Evolutionary conservation across 1,284 basidiomycete species (phyloP).

Genomic region (Boletus semigastroideus): DNA sequence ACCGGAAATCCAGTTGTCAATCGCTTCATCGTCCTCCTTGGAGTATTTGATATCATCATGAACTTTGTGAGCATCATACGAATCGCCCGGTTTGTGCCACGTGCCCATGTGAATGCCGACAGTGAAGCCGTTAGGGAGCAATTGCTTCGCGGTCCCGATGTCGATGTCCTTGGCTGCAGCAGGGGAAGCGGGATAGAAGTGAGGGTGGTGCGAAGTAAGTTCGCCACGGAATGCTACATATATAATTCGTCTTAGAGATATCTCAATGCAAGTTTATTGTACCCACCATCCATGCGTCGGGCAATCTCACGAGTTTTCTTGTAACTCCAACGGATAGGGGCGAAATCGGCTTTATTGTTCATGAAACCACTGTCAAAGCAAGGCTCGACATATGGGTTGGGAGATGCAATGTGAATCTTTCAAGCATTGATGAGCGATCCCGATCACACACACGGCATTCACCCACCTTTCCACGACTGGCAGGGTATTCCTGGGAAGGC

Average conservation of each 20-base stretch:
- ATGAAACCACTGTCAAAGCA: slow-evolving; percentile 72
- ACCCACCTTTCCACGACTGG: slow-evolving; percentile 59
- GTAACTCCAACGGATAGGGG: slow-evolving; percentile 75
- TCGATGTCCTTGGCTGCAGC: slow-evolving; percentile 63
- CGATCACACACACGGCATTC: slow-evolving; percentile 1
- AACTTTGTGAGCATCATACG: slow-evolving; percentile 55
- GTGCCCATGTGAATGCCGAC: slow-evolving; percentile 75
- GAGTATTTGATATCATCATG: slow-evolving; percentile 66
- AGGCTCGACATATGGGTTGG: slow-evolving; percentile 62
- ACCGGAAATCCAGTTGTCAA: slow-evolving; percentile 64
- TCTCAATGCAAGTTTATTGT: neutral
- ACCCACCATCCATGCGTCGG: slow-evolving; percentile 65
- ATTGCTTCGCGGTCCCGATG: slow-evolving; percentile 63
- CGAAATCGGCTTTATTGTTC: slow-evolving; percentile 74
- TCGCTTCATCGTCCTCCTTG: slow-evolving; percentile 65
- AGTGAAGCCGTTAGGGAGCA: slow-evolving; percentile 60
- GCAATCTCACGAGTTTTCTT: slow-evolving; percentile 72
- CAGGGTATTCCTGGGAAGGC: slow-evolving; percentile 51
- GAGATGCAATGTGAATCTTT: slow-evolving; percentile 62
- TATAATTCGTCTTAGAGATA: slow-evolving; percentile 1
- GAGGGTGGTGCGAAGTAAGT: slow-evolving; percentile 70
- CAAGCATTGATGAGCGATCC: slow-evolving; percentile 5
- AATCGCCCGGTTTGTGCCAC: slow-evolving; percentile 59
- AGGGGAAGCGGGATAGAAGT: slow-evolving; percentile 67
- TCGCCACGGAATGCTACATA: slow-evolving; percentile 62